phyloP scores from a whole-genome alignment of 306 rosid species.

The Casuarina equisetifolia region DNA sequence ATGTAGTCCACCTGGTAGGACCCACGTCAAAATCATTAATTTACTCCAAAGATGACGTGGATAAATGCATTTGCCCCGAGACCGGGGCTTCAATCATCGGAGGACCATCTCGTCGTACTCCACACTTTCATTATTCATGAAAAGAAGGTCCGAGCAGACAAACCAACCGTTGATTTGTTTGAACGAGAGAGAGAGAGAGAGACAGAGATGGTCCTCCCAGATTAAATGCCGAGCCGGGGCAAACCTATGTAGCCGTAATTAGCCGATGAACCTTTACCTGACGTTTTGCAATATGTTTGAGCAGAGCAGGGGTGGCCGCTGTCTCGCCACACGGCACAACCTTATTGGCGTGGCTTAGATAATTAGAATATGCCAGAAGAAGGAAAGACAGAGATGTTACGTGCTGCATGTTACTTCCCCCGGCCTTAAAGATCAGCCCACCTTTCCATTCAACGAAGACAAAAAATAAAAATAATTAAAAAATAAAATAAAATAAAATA shows the following conservation, averaged over 20 bases:
- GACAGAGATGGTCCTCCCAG: not conserved
- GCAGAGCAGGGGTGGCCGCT: slow-evolving; percentile 69
- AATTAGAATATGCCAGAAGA: slow-evolving; percentile 75
- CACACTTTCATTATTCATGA: not conserved
- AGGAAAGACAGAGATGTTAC: slow-evolving; percentile 92
- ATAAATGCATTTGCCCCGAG: too few relatives aligned
- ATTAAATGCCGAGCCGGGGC: slow-evolving; percentile 10
- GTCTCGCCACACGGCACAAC: slow-evolving; percentile 79
- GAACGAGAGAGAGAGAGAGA: not conserved
- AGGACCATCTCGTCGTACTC: slow-evolving; percentile 4
- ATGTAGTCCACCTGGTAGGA: slow-evolving; percentile 80
- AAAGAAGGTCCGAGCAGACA: slow-evolving; percentile 17
- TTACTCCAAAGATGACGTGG: not conserved
- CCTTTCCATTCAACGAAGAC: slow-evolving; percentile 37
- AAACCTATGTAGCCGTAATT: not conserved
- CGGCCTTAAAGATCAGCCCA: slow-evolving; percentile 90
- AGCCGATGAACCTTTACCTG: slow-evolving; percentile 46
- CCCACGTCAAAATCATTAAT: slow-evolving; percentile 24
- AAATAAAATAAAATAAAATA: too few relatives aligned
- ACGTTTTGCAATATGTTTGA: slow-evolving; percentile 68
- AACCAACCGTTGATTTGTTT: slow-evolving; percentile 63
- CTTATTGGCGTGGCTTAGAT: slow-evolving; percentile 87
- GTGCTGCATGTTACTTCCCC: slow-evolving; percentile 99
- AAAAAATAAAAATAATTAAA: slow-evolving; percentile 1
- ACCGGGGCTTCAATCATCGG: too few relatives aligned